phyloP scores from a whole-genome alignment of 306 rosid genomes.

The Trifolium dubium region DNA sequence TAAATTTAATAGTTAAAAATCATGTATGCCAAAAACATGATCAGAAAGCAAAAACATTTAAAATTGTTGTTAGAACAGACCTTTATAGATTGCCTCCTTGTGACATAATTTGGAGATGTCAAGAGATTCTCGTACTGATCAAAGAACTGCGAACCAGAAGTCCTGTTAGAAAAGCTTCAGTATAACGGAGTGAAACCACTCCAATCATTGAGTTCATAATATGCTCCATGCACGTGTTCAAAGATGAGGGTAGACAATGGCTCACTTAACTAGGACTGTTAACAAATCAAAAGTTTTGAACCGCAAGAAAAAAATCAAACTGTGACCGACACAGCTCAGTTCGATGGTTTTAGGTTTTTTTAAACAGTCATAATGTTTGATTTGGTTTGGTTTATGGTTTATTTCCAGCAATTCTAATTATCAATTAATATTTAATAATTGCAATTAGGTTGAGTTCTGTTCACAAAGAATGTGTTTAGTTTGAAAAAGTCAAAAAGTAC shows the following conservation, averaged over 20 bases:
- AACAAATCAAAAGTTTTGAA: too few species aligned
- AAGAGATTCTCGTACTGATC: conserved; percentile 80
- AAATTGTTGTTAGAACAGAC: conserved; percentile 53
- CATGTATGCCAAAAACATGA: conserved; percentile 27
- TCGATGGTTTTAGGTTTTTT: too few species aligned
- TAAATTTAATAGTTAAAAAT: conserved; percentile 37
- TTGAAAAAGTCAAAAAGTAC: too few species aligned
- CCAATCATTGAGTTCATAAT: conserved; percentile 36
- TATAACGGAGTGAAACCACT: conserved; percentile 33
- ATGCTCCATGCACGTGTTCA: conserved; percentile 35
- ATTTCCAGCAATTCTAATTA: too few species aligned
- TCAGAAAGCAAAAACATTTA: conserved; percentile 19
- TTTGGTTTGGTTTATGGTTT: too few species aligned
- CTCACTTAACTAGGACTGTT: neutral
- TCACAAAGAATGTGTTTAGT: too few species aligned
- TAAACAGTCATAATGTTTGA: too few species aligned
- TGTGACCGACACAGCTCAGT: too few species aligned
- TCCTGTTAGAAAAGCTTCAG: conserved; percentile 48
- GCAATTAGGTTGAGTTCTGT: too few species aligned
- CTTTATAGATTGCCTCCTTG: conserved; percentile 97
- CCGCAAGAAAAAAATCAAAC: too few species aligned
- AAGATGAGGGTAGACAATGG: conserved; percentile 19
- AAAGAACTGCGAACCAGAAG: conserved; percentile 75
- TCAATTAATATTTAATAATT: too few species aligned
- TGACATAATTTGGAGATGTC: conserved; percentile 91